Evolutionary conservation across 768 basidiomycete species (phyloP).

Genomic region (Podaxis mareebaensis): DNA sequence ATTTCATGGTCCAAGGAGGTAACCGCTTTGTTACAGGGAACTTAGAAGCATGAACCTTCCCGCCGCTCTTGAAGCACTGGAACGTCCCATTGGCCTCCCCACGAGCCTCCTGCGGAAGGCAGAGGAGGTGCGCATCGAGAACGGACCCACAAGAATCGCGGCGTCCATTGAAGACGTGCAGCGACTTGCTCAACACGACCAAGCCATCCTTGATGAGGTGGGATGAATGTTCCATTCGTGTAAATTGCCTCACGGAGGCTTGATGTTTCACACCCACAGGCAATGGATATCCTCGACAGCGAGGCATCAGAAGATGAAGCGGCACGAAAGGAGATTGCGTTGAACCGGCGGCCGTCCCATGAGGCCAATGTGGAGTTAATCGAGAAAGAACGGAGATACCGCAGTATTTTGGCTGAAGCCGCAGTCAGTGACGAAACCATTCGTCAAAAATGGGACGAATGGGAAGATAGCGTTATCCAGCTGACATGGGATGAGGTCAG

Average conservation of each 20-base stretch:
- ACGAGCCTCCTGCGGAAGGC: conserved; percentile 85
- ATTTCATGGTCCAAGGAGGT: neutral
- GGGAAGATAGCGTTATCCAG: conserved; percentile 71
- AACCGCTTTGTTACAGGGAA: conserved; percentile 40
- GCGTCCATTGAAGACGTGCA: conserved; percentile 73
- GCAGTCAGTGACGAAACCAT: conserved; percentile 75
- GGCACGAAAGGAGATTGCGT: conserved; percentile 48
- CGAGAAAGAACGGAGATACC: conserved; percentile 70
- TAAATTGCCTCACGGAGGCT: neutral
- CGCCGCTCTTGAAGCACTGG: conserved; percentile 83
- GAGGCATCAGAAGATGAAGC: conserved; percentile 87
- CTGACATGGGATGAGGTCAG: conserved; percentile 69
- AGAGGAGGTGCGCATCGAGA: conserved; percentile 77
- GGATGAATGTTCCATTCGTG: conserved; percentile 18
- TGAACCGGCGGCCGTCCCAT: conserved; percentile 67
- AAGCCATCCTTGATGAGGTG: conserved; percentile 75
- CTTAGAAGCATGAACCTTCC: conserved; percentile 78
- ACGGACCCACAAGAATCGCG: conserved; percentile 74
- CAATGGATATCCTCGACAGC: conserved; percentile 86
- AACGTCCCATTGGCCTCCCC: conserved; percentile 84
- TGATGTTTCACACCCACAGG: conserved; percentile 42
- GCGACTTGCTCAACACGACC: conserved; percentile 61
- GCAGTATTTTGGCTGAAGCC: conserved; percentile 71
- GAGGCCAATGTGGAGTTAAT: conserved; percentile 77
- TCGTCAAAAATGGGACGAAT: conserved; percentile 84